Conservation (phyloP, 2,329 filamentous ascomycete genomes). For the Dendryphion nanum region DNA sequence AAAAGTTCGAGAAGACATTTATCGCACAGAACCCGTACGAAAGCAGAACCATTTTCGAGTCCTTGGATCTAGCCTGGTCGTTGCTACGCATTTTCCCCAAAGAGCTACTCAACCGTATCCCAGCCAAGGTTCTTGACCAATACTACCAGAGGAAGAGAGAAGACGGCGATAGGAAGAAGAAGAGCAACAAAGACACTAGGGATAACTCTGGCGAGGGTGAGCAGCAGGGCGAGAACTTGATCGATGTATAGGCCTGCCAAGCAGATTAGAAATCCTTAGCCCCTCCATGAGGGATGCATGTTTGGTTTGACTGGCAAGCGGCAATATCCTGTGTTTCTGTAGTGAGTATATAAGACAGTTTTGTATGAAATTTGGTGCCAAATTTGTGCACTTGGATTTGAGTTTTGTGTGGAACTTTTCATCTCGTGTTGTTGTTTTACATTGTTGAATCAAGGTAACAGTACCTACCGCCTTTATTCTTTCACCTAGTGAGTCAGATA, state of each 20-base stretch:
- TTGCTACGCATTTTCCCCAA: constrained; percentile 96
- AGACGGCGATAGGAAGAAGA: constrained; percentile 33
- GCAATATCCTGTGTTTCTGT: too few species aligned
- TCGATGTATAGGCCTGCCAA: constrained; percentile 41
- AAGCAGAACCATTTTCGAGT: constrained; percentile 86
- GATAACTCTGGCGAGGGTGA: constrained; percentile 41
- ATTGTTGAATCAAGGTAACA: too few species aligned
- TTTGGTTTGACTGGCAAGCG: too few species aligned
- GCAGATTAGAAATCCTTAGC: too few species aligned
- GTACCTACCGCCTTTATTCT: too few species aligned
- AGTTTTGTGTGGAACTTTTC: too few species aligned
- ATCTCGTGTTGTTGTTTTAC: too few species aligned
- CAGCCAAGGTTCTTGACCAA: constrained; percentile 53
- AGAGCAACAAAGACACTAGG: constrained; percentile 43
- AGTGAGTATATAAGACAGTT: too few species aligned
- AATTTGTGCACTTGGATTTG: too few species aligned
- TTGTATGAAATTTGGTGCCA: too few species aligned
- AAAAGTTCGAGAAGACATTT: constrained; percentile 97
- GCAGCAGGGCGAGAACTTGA: constrained; percentile 38
- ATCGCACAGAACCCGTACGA: constrained; percentile 93
- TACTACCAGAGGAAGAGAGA: constrained; percentile 48
- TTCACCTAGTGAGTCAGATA: too few species aligned
- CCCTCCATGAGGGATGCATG: too few species aligned
- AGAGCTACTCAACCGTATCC: constrained; percentile 86
- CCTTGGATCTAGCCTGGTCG: constrained; percentile 93